phyloP scores from a whole-genome alignment of 1,139 yeast genomes.

The Sugiyamaella grinbergsii region DNA sequence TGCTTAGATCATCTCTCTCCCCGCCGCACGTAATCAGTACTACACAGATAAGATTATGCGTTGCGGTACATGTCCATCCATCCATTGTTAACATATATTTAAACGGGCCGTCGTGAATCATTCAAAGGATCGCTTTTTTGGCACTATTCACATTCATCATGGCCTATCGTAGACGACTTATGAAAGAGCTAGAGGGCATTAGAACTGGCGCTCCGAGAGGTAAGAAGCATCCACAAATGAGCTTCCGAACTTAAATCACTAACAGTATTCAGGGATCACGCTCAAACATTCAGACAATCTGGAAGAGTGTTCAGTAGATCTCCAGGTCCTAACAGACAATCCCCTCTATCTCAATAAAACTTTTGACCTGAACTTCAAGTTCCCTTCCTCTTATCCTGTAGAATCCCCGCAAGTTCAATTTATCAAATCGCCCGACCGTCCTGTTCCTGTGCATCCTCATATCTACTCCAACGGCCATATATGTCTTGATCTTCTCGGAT shows the following conservation, averaged over 20 bases:
- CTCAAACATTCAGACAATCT: conserved; percentile 39
- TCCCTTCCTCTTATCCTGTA: conserved; percentile 60
- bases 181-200: conserved; percentile 48
- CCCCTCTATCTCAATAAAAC: conserved; percentile 39
- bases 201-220: conserved; percentile 35
- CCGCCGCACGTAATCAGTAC: conserved; percentile 6
- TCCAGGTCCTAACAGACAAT: conserved; percentile 42
- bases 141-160: conserved; percentile 18
- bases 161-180: conserved; percentile 47
- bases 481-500: conserved; percentile 56
- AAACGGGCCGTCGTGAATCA: not conserved
- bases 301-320: conserved; percentile 41
- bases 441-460: conserved; percentile 70
- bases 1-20: not conserved
- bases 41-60: conserved; percentile 2
- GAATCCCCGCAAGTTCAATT: conserved; percentile 65
- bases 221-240: conserved; percentile 27
- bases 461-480: conserved; percentile 75
- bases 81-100: not conserved
- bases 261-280: conserved; percentile 31
- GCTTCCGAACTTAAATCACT: not conserved
- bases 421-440: conserved; percentile 30
- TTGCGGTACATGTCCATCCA: too few relatives aligned
- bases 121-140: not conserved
- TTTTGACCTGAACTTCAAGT: conserved; percentile 48